Base-by-base conservation (phyloP, 2,329 filamentous ascomycete species). In the Neofusicoccum parvum region DNA sequence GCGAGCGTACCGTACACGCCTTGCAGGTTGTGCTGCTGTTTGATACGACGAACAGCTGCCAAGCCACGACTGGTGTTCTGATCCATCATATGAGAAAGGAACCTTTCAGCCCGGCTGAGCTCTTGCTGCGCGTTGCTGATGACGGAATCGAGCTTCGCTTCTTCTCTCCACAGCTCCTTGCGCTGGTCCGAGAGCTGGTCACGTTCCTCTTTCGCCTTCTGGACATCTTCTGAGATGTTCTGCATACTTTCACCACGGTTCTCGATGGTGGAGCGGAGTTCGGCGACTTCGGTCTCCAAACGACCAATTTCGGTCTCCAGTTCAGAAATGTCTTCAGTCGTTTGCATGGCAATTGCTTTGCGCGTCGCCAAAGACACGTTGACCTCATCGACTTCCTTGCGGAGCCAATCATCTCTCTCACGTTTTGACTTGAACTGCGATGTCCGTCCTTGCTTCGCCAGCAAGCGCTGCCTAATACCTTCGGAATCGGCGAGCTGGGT, bases 1-100 rank as follows among this genome's bases (percentile, higher is more conserved):
- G 94, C 94, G 43, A 99, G 80, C 0, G 94, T 96, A 58, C 96
- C 95, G 75, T 97, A 96, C 1, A 95, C 92, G 32, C 95, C 95
- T 1, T 90, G 86, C 5, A 98, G 87, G 67, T 92, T 87, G 68
- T 90, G 83, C 70, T 96, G 89, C 54, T 88, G 86, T 78, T 93
- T 94, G 71, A 98, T 85, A 49, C 91, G 88, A 64, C 92, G 89
- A 17, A 99, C 90, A 2, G 92, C 90, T n/a, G 92, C 91, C 51
- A 99, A 84, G 72, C 94, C 95, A 58, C 91, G 88, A 65, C 92
- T 90, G 5, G 94, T 97, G 64, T 91, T 90, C 67, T 91, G 88
- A 74, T 99, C 95, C 88, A 98, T 96, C 73, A 92, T 90, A 45
- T 93, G 88, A 2, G 90, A 89, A 15, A 98, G 83, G 67, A 87